Conservation (phyloP, 2,329 filamentous ascomycete species). For the Neonectria magnoliae region DNA sequence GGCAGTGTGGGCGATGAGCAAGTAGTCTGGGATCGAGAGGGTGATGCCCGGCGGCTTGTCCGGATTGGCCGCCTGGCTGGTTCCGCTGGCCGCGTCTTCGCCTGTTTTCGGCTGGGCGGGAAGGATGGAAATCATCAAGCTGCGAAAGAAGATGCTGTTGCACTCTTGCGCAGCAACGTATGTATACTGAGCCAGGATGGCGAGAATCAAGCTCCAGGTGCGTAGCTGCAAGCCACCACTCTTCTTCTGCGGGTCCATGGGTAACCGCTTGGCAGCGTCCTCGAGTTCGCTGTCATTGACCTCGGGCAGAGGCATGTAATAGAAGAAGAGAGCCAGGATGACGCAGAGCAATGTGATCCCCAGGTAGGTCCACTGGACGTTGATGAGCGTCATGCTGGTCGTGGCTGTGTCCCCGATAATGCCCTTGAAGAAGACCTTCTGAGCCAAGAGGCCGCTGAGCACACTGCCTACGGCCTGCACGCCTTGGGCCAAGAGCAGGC, state of each 20-base stretch:
- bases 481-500: slow-evolving; percentile 79
- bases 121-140: slow-evolving; percentile 57
- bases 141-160: slow-evolving; percentile 68
- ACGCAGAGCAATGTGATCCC: slow-evolving; percentile 80
- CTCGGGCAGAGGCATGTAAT: slow-evolving; percentile 73
- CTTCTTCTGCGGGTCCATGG: slow-evolving; percentile 61
- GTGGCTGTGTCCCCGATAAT: slow-evolving; percentile 53
- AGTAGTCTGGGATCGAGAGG: slow-evolving; percentile 69
- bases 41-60: slow-evolving; percentile 57
- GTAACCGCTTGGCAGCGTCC: slow-evolving; percentile 57
- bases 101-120: slow-evolving; percentile 41
- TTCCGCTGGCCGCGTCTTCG: slow-evolving; percentile 34
- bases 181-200: slow-evolving; percentile 79
- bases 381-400: slow-evolving; percentile 65
- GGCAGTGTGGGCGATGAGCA: slow-evolving; percentile 75
- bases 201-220: slow-evolving; percentile 71
- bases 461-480: slow-evolving; percentile 81
- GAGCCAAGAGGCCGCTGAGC: slow-evolving; percentile 76
- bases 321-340: slow-evolving; percentile 74
- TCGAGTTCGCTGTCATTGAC: slow-evolving; percentile 66
- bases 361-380: slow-evolving; percentile 89
- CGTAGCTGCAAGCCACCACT: slow-evolving; percentile 64
- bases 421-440: slow-evolving; percentile 76
- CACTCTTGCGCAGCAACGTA: slow-evolving; percentile 81
- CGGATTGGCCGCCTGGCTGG: slow-evolving; percentile 44